These are phyloP conservation scores for Pichia sp. DNA, from an alignment of 1,139 yeast genomes.

Conservation along the genomic window DNA sequence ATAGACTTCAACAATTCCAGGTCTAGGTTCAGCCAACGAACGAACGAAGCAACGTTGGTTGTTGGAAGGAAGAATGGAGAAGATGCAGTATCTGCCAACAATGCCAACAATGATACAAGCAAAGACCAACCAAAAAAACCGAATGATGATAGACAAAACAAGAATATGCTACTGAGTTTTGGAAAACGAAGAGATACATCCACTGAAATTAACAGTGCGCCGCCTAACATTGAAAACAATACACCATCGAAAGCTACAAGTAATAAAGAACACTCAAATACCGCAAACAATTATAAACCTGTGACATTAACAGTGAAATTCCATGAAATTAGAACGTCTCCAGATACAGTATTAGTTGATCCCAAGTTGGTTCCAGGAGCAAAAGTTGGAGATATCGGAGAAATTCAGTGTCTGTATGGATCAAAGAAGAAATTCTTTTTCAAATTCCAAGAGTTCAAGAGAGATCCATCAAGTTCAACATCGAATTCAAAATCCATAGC, in stretches of 20 bases:
- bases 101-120: background rate
- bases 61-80: slow-evolving; percentile 26
- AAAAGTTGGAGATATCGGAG: slow-evolving; percentile 73
- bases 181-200: background rate
- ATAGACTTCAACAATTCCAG: slow-evolving; percentile 28
- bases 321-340: slow-evolving; percentile 64
- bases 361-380: slow-evolving; percentile 56
- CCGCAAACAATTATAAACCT: slow-evolving; percentile 30
- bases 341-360: slow-evolving; percentile 64
- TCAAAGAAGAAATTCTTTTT: slow-evolving; percentile 41
- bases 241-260: background rate
- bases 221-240: background rate
- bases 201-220: no score
- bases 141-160: background rate
- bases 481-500: background rate
- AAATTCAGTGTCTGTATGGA: slow-evolving; percentile 46
- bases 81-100: background rate
- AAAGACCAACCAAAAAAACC: no score
- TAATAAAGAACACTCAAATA: background rate
- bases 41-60: slow-evolving; percentile 32
- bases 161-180: background rate
- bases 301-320: slow-evolving; percentile 61
- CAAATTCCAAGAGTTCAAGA: slow-evolving; percentile 35
- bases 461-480: slow-evolving; percentile 7
- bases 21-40: slow-evolving; percentile 29